Conservation (phyloP, 2,329 filamentous ascomycete species). For the Fusarium neocosmosporiellum region DNA sequence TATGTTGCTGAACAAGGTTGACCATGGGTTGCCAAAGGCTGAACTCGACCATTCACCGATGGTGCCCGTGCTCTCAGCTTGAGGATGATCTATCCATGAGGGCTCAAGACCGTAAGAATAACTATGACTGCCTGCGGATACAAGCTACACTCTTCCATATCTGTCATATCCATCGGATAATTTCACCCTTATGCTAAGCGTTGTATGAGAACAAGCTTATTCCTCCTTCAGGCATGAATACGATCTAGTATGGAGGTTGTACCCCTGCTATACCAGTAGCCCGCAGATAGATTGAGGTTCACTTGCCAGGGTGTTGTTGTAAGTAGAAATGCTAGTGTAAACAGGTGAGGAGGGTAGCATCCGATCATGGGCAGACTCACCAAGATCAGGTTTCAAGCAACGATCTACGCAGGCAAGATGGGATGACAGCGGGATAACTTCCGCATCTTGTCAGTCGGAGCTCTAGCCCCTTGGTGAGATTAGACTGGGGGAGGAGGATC, state of each 20-base stretch:
- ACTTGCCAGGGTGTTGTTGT: not conserved
- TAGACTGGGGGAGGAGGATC: conserved; percentile 29
- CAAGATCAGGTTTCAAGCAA: not conserved
- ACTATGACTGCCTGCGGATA: not conserved
- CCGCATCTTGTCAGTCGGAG: conserved; percentile 10
- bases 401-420: conserved; percentile 11
- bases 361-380: not conserved
- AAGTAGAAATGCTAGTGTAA: not conserved
- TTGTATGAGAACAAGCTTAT: not conserved
- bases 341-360: not conserved
- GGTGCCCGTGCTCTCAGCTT: not conserved
- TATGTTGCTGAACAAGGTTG: not conserved
- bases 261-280: not conserved
- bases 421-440: conserved; percentile 37
- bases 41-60: not conserved
- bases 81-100: not conserved
- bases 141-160: not conserved
- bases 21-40: not conserved
- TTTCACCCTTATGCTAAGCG: not conserved
- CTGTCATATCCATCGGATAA: not conserved
- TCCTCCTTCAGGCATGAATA: not conserved
- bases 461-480: conserved; percentile 15
- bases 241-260: not conserved
- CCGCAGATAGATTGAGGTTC: not conserved
- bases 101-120: not conserved